These are phyloP conservation scores for Fusarium caatingaense DNA, from an alignment of 2,329 filamentous ascomycete species.

Conservation along the genomic window DNA sequence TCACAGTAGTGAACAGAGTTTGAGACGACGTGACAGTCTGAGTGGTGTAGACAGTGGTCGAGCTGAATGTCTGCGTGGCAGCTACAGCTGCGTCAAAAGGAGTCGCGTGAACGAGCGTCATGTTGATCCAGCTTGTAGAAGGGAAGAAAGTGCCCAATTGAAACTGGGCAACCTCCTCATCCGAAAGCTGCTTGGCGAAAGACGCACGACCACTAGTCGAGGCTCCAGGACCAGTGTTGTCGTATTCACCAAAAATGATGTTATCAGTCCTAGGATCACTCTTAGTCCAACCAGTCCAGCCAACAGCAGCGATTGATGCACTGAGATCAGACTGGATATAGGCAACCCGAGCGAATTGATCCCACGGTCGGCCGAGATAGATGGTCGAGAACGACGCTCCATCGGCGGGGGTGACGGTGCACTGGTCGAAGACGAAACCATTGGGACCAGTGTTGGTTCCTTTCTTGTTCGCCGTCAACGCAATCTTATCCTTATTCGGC, in stretches of 20 bases:
- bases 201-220: constrained; percentile 35
- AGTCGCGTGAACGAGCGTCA: constrained; percentile 34
- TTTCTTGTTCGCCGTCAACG: constrained; percentile 53
- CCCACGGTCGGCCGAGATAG: constrained; percentile 41
- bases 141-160: constrained; percentile 38
- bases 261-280: constrained; percentile 36
- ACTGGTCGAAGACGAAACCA: constrained; percentile 52
- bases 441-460: constrained; percentile 51
- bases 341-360: constrained; percentile 38
- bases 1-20: constrained; percentile 27
- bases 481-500: constrained; percentile 47
- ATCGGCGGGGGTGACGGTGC: constrained; percentile 45
- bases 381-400: constrained; percentile 41
- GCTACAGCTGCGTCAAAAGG: constrained; percentile 31
- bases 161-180: constrained; percentile 24
- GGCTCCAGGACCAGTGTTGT: constrained; percentile 36
- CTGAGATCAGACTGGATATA: constrained; percentile 36
- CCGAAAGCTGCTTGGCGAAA: constrained; percentile 33
- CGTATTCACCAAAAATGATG: constrained; percentile 38
- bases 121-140: constrained; percentile 39
- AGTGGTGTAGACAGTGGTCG: constrained; percentile 37
- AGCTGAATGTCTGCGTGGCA: constrained; percentile 16
- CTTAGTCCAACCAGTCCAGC: constrained; percentile 41
- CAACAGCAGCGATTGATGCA: constrained; percentile 20
- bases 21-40: constrained; percentile 33